These are phyloP conservation scores for Aspergillus carbonarius DNA, from an alignment of 2,329 filamentous ascomycete genomes.

Conservation along the genomic window DNA sequence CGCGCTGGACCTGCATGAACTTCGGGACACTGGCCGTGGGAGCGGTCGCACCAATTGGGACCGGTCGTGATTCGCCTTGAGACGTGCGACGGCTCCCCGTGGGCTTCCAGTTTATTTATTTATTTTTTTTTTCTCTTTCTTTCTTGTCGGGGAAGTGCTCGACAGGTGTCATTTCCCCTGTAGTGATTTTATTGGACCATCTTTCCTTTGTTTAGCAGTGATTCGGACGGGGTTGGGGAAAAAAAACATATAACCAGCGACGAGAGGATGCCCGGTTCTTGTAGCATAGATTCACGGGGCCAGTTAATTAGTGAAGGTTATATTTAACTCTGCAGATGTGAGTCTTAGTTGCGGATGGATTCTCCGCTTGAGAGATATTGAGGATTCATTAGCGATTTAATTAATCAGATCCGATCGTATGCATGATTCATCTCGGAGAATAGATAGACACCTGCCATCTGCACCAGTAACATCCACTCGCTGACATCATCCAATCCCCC, in stretches of 20 bases:
- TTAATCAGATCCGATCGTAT: background rate
- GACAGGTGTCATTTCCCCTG: constrained; percentile 7
- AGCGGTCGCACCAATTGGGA: background rate
- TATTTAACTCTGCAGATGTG: too few relatives aligned
- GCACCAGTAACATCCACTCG: constrained; percentile 7
- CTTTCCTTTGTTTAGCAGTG: constrained; percentile 27
- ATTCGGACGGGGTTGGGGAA: background rate
- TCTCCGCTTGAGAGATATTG: too few relatives aligned
- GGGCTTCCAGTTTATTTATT: constrained; percentile 9
- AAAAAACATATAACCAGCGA: background rate
- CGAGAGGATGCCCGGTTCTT: constrained; percentile 8
- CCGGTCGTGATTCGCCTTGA: background rate
- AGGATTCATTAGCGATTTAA: too few relatives aligned
- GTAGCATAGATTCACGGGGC: constrained; percentile 19
- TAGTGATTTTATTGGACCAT: constrained; percentile 24
- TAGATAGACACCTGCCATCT: background rate
- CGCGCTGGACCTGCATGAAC: constrained; percentile 24
- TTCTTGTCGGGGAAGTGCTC: constrained; percentile 16
- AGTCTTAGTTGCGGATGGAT: too few relatives aligned
- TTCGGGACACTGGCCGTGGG: constrained; percentile 14
- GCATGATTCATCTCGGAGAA: too few relatives aligned
- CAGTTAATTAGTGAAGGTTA: constrained; percentile 9
- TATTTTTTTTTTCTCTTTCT: constrained; percentile 20
- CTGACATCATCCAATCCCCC: constrained; percentile 30
- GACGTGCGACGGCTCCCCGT: background rate